phyloP scores from a whole-genome alignment of 257 asterid species.

The Pogostemon cablin region DNA sequence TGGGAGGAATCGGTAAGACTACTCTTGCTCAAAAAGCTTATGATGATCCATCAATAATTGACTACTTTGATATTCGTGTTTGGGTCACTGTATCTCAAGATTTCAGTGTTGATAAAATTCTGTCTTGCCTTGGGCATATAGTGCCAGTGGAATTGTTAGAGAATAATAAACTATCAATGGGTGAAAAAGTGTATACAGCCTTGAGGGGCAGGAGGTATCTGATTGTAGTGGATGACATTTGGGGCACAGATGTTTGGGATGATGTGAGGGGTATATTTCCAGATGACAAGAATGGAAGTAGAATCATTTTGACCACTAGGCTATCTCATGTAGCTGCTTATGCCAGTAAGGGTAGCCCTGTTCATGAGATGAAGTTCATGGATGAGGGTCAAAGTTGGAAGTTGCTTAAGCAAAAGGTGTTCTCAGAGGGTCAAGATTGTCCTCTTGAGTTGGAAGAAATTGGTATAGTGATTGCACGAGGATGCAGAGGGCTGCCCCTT shows the following conservation, averaged over 20 bases:
- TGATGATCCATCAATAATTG: neutral
- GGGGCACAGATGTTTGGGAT: slow-evolving; percentile 1
- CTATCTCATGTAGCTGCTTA: neutral
- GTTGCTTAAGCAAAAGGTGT: neutral
- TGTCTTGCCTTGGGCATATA: neutral
- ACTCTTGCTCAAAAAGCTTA: slow-evolving; percentile 21
- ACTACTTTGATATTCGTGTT: slow-evolving; percentile 4
- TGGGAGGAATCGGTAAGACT: slow-evolving; percentile 34
- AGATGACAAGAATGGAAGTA: slow-evolving; percentile 3
- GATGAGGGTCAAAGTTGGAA: slow-evolving; percentile 15
- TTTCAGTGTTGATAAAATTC: neutral
- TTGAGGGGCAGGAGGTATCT: slow-evolving; percentile 21
- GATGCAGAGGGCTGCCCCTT: neutral
- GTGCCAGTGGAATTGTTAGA: neutral
- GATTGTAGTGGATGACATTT: slow-evolving; percentile 17
- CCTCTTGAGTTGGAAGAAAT: neutral
- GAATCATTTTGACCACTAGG: slow-evolving; percentile 27
- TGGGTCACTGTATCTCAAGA: slow-evolving; percentile 17
- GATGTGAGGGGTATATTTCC: neutral
- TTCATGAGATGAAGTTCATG: slow-evolving; percentile 4
- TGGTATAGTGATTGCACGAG: slow-evolving; percentile 7
- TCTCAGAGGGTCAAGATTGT: neutral
- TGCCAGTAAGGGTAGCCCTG: neutral
- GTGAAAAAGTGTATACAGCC: neutral
- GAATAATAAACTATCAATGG: too few relatives aligned